A percentile compares a stretch with the other conserved stretches of the same genome.
Evolutionary conservation across 1,284 basidiomycete species (phyloP).

Genomic region (Cryptococcus depauperatus): DNA sequence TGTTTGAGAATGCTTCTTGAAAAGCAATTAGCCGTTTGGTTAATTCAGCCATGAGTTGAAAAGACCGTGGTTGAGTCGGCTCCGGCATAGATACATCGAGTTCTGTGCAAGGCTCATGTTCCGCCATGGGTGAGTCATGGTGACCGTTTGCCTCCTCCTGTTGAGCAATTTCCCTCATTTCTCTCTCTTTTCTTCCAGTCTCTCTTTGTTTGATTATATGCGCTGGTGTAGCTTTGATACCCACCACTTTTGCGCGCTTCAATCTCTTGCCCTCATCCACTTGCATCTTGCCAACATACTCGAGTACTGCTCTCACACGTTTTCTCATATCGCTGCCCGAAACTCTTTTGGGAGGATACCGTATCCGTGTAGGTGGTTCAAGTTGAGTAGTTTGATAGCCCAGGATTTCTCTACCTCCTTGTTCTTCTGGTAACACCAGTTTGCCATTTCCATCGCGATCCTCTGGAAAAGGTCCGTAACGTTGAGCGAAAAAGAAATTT

Average conservation of each 20-base stretch:
- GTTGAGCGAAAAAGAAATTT: conserved; percentile 33
- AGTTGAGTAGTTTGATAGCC: conserved; percentile 46
- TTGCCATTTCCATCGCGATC: conserved; percentile 28
- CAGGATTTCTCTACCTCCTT: conserved; percentile 21
- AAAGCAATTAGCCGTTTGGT: conserved; percentile 78
- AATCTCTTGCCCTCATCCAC: conserved; percentile 63
- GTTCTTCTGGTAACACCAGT: conserved; percentile 26
- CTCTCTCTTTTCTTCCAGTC: conserved; percentile 1
- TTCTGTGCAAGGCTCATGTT: too few species aligned
- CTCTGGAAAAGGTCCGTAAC: conserved; percentile 34
- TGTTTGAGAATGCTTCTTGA: conserved; percentile 62
- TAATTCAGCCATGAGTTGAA: conserved; percentile 65
- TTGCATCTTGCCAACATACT: conserved; percentile 64
- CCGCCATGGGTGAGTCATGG: background rate
- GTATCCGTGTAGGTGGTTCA: conserved; percentile 83
- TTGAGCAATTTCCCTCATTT: conserved; percentile 3
- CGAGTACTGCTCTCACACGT: conserved; percentile 78
- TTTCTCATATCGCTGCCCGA: conserved; percentile 96
- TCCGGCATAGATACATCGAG: conserved; percentile 5
- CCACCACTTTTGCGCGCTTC: conserved; percentile 59
- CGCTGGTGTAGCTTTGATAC: conserved; percentile 30
- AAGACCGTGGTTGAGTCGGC: conserved; percentile 3
- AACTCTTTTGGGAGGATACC: conserved; percentile 88
- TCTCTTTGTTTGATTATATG: conserved; percentile 7
- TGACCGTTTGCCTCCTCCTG: conserved; percentile 1